A percentile compares a stretch with the other conserved stretches of the same genome.
These are phyloP conservation scores for Rhizopus sp. DNA, from an alignment of 371 early-diverging fungal genomes.

Conservation along the genomic window DNA sequence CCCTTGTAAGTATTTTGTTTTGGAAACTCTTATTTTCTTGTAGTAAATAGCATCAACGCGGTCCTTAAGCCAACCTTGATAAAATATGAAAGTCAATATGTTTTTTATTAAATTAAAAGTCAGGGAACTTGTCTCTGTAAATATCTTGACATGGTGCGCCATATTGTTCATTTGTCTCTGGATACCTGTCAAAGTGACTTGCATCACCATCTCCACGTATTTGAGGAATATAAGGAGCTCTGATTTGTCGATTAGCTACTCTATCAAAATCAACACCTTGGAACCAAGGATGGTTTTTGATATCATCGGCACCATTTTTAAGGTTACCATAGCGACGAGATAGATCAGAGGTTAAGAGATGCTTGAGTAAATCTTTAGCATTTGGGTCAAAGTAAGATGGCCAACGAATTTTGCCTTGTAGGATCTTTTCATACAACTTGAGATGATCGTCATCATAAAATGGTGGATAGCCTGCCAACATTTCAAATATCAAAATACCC, in stretches of 20 bases:
- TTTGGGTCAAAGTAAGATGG: conserved; percentile 88
- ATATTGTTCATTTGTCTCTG: conserved; percentile 73
- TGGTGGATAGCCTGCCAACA: conserved; percentile 79
- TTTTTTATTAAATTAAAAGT: conserved; percentile 26
- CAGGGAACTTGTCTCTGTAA: conserved; percentile 31
- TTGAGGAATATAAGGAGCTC: conserved; percentile 91
- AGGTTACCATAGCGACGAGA: conserved; percentile 93
- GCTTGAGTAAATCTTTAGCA: conserved; percentile 89
- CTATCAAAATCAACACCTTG: conserved; percentile 90
- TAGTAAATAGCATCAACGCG: too few relatives aligned
- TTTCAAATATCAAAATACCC: conserved; percentile 88
- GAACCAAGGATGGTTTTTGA: conserved; percentile 96
- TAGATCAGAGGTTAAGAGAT: conserved; percentile 85
- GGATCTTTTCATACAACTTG: conserved; percentile 93
- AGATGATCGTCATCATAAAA: conserved; percentile 97
- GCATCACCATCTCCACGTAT: conserved; percentile 89
- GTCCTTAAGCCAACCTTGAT: too few relatives aligned
- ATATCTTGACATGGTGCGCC: conserved; percentile 37
- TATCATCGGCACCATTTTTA: conserved; percentile 86
- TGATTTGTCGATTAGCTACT: conserved; percentile 71
- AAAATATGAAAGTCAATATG: too few relatives aligned
- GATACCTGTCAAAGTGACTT: conserved; percentile 93
- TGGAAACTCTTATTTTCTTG: too few relatives aligned
- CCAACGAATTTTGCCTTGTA: conserved; percentile 85
- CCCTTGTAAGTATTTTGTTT: too few relatives aligned